Evolutionary conservation across 805 yeast species (phyloP), one percentile per base, ranked within the genome.

Genomic region (Candida vartiovaarae): DNA sequence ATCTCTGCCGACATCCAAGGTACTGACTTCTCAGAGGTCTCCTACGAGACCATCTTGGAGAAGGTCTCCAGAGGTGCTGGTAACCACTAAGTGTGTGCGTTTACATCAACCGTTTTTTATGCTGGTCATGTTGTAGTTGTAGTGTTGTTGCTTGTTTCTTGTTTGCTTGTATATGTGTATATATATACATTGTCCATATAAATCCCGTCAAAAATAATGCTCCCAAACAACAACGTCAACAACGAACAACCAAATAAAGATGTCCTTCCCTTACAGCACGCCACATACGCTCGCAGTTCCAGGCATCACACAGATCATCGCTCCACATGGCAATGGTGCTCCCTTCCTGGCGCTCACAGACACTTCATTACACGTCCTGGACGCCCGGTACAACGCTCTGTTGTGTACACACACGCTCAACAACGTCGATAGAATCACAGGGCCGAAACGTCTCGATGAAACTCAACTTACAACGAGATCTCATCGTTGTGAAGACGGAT

Each of bases 1-100:
- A 81, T 93, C 55, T 74, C 96, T 45, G 68, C 95, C 56, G 99
- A 93, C 63, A 76, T 93, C 62, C 99, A 93, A 75, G 99, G 98
- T 64, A 93, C 99, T 47, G 99, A 93, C 69, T 90, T 82, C 71
- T 82, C 95, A 50, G 99, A 93, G 76, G 97, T 93, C 55, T 86
- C 95, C 52, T 87, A 84, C 68, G 99, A 91, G 65, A 75, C 90
- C 54, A 93, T 93, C 47, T 77, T 90, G 66, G 96, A 86, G 63
- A 84, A 72, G 66, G 96, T 90, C 57, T 78, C 88, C 65, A 82
- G 50, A 48, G 60, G 55, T 48, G 54, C 50, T 27, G 50, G 49
- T 15, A 39, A 45, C 42, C 52, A 46, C 45, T 49, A 43, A 44
- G 15, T 9, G 33, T 32, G 33, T 32, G 11, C 20, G 34, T 32